Conservation (phyloP, 768 basidiomycete genomes). For the Tephrocybe sp. region DNA sequence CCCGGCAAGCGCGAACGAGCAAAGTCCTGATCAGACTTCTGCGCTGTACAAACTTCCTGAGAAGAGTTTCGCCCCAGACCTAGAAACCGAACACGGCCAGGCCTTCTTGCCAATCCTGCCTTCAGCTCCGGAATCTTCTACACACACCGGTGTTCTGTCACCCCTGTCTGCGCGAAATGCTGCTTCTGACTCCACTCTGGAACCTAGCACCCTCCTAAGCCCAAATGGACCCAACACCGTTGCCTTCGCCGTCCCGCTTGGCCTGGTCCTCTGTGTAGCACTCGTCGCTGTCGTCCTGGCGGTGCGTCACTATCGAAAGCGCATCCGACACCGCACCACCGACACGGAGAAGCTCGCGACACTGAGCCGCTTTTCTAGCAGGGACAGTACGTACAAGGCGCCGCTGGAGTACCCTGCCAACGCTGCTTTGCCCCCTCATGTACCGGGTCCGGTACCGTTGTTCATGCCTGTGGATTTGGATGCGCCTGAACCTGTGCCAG, state of each 20-base stretch:
- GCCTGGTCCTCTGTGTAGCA: constrained; percentile 29
- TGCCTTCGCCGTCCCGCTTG: constrained; percentile 34
- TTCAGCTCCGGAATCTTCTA: not conserved
- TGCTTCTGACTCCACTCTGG: constrained; percentile 2
- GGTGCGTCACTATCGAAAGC: no score
- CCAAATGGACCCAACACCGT: constrained; percentile 25
- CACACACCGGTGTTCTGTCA: not conserved
- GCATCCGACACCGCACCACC: no score
- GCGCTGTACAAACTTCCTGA: not conserved
- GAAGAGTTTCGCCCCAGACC: not conserved
- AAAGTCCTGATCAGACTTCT: not conserved
- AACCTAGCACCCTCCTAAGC: constrained; percentile 21
- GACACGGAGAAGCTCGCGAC: constrained; percentile 3
- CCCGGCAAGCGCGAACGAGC: not conserved
- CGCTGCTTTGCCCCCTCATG: constrained; percentile 15
- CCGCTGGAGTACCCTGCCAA: constrained; percentile 18
- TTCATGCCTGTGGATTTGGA: constrained; percentile 20
- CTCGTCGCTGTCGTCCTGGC: constrained; percentile 28
- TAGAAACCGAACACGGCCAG: not conserved
- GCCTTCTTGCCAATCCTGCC: not conserved
- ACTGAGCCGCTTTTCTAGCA: constrained; percentile 15
- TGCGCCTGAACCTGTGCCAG: constrained; percentile 3
- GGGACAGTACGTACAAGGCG: constrained; percentile 17
- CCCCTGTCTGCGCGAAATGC: constrained; percentile 2
- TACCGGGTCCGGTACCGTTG: constrained; percentile 17